Evolutionary conservation across 805 yeast genomes (phyloP).

Genomic region (Hanseniaspora valbyensis): DNA sequence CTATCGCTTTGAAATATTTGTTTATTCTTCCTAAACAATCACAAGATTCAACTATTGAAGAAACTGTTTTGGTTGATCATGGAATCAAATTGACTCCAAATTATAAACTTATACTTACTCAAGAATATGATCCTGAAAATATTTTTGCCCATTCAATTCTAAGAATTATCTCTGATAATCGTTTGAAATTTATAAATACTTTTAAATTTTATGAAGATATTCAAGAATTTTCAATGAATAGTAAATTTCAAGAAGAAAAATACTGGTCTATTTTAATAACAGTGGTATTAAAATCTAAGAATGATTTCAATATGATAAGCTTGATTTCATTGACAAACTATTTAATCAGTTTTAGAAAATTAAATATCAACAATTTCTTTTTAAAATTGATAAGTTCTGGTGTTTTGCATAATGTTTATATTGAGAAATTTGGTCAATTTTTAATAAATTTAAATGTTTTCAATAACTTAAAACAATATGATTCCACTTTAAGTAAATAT

Average conservation of each 20-base stretch:
- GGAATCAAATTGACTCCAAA: constrained; percentile 2
- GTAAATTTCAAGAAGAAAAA: constrained; percentile 3
- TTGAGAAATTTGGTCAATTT: constrained; percentile 3
- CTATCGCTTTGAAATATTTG: constrained; percentile 11
- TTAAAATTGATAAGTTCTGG: constrained; percentile 13
- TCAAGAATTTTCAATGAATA: not conserved
- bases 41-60: not conserved
- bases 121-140: not conserved
- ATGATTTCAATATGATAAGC: not conserved
- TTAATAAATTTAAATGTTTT: constrained; percentile 5
- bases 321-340: constrained; percentile 5
- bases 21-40: not conserved
- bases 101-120: not conserved
- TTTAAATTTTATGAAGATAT: not conserved
- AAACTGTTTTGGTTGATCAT: not conserved
- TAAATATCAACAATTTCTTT: constrained; percentile 12
- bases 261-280: constrained; percentile 8
- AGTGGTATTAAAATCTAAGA: constrained; percentile 4
- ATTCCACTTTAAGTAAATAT: constrained; percentile 6
- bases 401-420: constrained; percentile 2
- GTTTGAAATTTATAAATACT: not conserved
- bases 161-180: not conserved
- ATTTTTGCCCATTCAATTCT: constrained; percentile 5
- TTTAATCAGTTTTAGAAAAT: not conserved
- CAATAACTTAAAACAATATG: constrained; percentile 7